These are phyloP conservation scores for Fagopyrum tataricum DNA, from an alignment of 148 eudicot genomes.

Conservation along the genomic window DNA sequence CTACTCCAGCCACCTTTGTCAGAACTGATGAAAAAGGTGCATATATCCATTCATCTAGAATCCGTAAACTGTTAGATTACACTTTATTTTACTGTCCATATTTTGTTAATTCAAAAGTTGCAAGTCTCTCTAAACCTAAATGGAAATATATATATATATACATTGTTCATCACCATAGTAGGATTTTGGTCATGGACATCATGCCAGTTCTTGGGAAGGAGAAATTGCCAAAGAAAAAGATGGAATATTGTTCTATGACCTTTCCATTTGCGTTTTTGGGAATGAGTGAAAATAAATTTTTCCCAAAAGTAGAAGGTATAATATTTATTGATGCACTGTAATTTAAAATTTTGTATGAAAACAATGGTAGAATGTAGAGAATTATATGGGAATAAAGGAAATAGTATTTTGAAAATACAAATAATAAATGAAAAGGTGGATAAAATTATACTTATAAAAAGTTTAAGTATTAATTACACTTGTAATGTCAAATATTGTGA, in stretches of 20 bases:
- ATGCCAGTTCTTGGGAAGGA: background rate
- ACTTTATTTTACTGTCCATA: background rate
- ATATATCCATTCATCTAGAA: background rate
- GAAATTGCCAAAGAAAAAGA: background rate
- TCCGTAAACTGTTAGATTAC: background rate
- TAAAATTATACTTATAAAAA: too few species aligned
- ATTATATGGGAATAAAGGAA: too few species aligned
- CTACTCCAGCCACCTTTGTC: constrained; percentile 17
- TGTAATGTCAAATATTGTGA: too few species aligned
- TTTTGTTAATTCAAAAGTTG: background rate
- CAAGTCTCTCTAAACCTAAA: background rate
- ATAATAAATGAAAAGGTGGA: too few species aligned
- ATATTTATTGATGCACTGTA: too few species aligned
- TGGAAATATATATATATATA: background rate
- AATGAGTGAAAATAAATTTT: background rate
- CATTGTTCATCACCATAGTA: background rate
- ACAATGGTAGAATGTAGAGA: too few species aligned
- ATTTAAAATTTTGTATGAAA: too few species aligned
- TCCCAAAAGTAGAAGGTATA: too few species aligned
- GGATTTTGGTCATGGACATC: background rate
- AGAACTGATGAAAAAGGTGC: constrained; percentile 46
- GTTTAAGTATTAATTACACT: too few species aligned
- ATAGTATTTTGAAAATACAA: too few species aligned
- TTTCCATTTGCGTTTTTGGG: background rate
- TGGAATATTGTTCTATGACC: background rate